Evolutionary conservation across 345 rosid species (phyloP), one percentile per base, ranked within the genome.

Genomic region (Salix exigua): DNA sequence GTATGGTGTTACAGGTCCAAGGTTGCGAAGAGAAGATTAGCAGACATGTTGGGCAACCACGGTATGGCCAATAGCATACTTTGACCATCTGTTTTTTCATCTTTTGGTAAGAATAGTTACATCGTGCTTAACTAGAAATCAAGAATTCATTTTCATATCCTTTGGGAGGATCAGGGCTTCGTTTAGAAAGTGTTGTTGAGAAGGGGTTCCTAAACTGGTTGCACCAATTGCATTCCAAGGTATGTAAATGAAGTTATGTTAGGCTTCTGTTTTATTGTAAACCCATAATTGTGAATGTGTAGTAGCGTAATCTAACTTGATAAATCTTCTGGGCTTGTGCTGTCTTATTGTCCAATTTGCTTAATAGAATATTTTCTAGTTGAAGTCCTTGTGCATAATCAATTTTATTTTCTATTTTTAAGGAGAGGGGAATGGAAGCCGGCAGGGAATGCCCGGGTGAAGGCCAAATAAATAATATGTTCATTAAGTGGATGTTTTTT

Each of bases 1-100:
- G 87, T 87, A 62, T 95, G 97, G 99, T 91, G 97, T 84, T 89
- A 84, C 79, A 83, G 96, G 82, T 87, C 97, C 72, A 92, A 91
- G 85, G 89, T 88, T 26, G 92, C 97, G 37, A 87, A 84, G 88
- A 89, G 91, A 81, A 90, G 91, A 76, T 79, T 92, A 62, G 89
- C 88, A 31, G 75, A 80, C 51, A 3, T 81, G 1, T 73, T n/a
- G 5, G 85, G 76, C 12, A 77, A 81, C 75, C 75, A 71, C 70
- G 73, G 76, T 75, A 72, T 72, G 50, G 28, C 68, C 44, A 35
- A 63, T 46, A 46, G 17, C 19, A 12, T 44, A 61, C 68, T 9
- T 6, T 67, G 68, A 77, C 42, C 12, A 6, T 67, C 66, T 55
- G 42, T 69, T 66, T 35, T 40, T 72, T 44, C 46, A 17, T 7